phyloP scores from a whole-genome alignment of 148 eudicot genomes.

The Euryodendron excelsum region DNA sequence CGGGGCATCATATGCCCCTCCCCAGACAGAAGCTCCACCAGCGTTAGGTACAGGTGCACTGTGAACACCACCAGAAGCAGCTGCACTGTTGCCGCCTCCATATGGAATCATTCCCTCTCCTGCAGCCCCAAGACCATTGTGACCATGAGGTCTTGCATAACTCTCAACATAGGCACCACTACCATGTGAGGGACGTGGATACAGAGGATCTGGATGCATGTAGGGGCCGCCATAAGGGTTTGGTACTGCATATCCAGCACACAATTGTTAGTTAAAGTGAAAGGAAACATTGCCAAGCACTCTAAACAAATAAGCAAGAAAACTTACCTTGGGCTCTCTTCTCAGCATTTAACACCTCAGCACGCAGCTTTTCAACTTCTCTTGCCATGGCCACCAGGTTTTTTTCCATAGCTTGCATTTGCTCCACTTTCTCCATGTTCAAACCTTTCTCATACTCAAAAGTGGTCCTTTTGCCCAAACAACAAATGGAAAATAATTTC shows the following conservation, averaged over 20 bases:
- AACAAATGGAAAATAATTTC: slow-evolving; percentile 16
- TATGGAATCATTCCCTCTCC: slow-evolving; percentile 37
- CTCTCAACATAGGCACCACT: slow-evolving; percentile 49
- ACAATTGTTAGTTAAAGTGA: slow-evolving; percentile 4
- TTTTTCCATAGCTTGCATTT: slow-evolving; percentile 67
- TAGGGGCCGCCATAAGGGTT: slow-evolving; percentile 35
- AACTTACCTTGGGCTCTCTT: slow-evolving; percentile 48
- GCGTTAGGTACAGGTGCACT: slow-evolving; percentile 18
- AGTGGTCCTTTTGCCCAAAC: slow-evolving; percentile 36
- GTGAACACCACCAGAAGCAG: slow-evolving; percentile 15
- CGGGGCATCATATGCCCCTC: slow-evolving; percentile 22
- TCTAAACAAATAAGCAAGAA: too few species aligned
- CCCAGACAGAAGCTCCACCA: slow-evolving; percentile 27
- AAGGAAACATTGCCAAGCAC: not conserved
- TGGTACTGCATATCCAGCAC: slow-evolving; percentile 31
- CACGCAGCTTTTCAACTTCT: slow-evolving; percentile 63
- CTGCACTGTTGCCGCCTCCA: slow-evolving; percentile 21
- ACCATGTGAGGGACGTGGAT: slow-evolving; percentile 38
- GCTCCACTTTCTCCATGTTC: slow-evolving; percentile 64
- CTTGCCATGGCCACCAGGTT: slow-evolving; percentile 54
- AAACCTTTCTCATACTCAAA: slow-evolving; percentile 66
- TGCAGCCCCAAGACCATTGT: slow-evolving; percentile 29
- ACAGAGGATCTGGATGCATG: slow-evolving; percentile 30
- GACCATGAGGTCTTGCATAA: slow-evolving; percentile 35
- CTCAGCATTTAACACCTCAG: slow-evolving; percentile 58